Conservation (phyloP, 108 stramenopile genomes). For the Skeletonema grethae region DNA sequence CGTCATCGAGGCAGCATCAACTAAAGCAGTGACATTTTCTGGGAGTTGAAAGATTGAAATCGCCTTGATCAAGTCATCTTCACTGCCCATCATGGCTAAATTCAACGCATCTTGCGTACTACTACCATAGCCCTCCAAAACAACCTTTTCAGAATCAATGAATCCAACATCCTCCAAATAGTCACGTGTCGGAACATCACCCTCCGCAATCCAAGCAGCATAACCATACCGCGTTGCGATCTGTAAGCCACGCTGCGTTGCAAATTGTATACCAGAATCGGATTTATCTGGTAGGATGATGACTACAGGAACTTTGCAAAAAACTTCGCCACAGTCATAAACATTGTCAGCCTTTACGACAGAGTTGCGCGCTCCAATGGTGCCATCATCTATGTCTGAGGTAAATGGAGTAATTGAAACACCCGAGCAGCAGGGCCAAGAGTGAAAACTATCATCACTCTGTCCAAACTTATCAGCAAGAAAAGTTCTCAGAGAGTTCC, state of each 20-base stretch:
- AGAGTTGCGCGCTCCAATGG: too few relatives aligned
- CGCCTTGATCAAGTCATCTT: conserved; percentile 31
- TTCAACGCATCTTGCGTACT: conserved; percentile 32
- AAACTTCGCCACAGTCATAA: neutral
- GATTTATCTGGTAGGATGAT: conserved; percentile 48
- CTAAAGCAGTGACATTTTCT: conserved; percentile 4
- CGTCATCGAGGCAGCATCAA: neutral
- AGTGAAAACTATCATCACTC: neutral
- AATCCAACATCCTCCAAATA: conserved; percentile 17
- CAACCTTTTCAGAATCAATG: conserved; percentile 37
- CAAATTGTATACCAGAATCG: conserved; percentile 47
- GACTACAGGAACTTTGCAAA: conserved; percentile 27
- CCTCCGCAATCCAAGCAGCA: conserved; percentile 50
- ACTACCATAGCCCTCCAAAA: conserved; percentile 49
- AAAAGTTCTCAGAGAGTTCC: conserved; percentile 40
- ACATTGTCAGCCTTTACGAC: neutral
- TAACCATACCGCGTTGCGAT: conserved; percentile 37
- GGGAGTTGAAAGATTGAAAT: conserved; percentile 39
- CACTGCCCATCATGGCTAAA: conserved; percentile 22
- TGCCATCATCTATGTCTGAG: too few relatives aligned
- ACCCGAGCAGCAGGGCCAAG: too few relatives aligned
- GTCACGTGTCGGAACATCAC: conserved; percentile 30
- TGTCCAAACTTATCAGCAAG: conserved; percentile 34
- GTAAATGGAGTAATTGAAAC: too few relatives aligned
- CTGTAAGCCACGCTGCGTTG: conserved; percentile 42